These are phyloP conservation scores for Penium margaritaceum DNA, from an alignment of 139 green algal genomes.

Conservation along the genomic window DNA sequence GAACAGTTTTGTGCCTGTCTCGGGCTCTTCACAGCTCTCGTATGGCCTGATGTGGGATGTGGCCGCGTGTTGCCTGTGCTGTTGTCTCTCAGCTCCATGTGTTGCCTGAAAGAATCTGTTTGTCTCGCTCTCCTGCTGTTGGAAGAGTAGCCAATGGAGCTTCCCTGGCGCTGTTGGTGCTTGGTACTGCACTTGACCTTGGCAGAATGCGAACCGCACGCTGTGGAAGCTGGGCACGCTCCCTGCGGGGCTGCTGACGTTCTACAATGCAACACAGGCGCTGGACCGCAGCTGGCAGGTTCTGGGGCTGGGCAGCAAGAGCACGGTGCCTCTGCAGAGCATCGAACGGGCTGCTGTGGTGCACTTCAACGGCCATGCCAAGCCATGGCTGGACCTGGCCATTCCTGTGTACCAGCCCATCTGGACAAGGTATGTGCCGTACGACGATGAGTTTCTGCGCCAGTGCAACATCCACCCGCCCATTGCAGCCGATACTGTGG, in stretches of 20 bases:
- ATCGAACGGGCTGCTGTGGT: conserved; percentile 26
- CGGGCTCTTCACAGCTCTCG: background rate
- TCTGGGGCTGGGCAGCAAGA: conserved; percentile 27
- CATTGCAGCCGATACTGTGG: too few species aligned
- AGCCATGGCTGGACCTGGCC: conserved; percentile 32
- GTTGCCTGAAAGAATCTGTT: background rate
- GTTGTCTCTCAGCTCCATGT: background rate
- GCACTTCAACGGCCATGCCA: conserved; percentile 37
- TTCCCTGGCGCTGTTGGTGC: background rate
- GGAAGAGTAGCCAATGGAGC: background rate
- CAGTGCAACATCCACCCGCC: conserved; percentile 35
- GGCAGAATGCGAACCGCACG: conserved; percentile 25
- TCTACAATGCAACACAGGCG: conserved; percentile 8
- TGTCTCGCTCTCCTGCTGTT: background rate
- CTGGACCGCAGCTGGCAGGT: conserved; percentile 24
- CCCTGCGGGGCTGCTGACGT: conserved; percentile 24
- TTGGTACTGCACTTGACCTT: background rate
- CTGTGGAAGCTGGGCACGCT: conserved; percentile 35
- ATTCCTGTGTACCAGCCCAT: conserved; percentile 30
- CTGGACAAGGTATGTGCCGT: conserved; percentile 39
- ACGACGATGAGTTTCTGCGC: conserved; percentile 28
- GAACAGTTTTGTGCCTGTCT: background rate
- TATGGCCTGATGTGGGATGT: too few species aligned
- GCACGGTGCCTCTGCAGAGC: conserved; percentile 3
- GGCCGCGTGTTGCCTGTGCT: background rate